Conservation (phyloP, 495 filamentous ascomycete species). For the Trichoderma gamsii region DNA sequence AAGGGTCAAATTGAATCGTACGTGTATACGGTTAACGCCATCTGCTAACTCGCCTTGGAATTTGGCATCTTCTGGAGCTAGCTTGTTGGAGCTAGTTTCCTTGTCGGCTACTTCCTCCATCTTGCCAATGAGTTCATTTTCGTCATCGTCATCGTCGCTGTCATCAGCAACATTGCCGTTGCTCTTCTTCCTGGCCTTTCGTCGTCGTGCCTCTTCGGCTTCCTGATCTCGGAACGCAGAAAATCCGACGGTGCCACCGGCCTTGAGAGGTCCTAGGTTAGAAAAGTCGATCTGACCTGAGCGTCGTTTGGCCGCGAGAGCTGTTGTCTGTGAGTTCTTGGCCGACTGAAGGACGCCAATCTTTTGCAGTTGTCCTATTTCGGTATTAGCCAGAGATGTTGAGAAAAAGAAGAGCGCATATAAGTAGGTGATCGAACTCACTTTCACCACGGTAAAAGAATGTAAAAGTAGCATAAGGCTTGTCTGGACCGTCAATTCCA, state of each 20-base stretch:
- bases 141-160: slow-evolving; percentile 69
- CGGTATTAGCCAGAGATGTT: slow-evolving; percentile 19
- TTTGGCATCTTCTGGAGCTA: slow-evolving; percentile 67
- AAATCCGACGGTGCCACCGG: slow-evolving; percentile 81
- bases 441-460: slow-evolving; percentile 97
- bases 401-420: slow-evolving; percentile 29
- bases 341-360: slow-evolving; percentile 74
- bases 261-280: slow-evolving; percentile 75
- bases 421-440: slow-evolving; percentile 42
- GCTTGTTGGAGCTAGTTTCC: slow-evolving; percentile 55
- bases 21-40: slow-evolving; percentile 86
- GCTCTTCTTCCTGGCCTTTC: slow-evolving; percentile 53
- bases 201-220: slow-evolving; percentile 38
- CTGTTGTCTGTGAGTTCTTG: slow-evolving; percentile 52
- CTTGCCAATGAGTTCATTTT: slow-evolving; percentile 57
- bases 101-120: slow-evolving; percentile 71
- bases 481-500: slow-evolving; percentile 91
- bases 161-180: slow-evolving; percentile 44
- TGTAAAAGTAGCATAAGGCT: slow-evolving; percentile 93
- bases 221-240: slow-evolving; percentile 75
- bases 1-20: slow-evolving; percentile 39
- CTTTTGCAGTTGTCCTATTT: slow-evolving; percentile 79
- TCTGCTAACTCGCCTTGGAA: slow-evolving; percentile 82
- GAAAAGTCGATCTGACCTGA: slow-evolving; percentile 76
- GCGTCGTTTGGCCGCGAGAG: slow-evolving; percentile 57